Percentiles rank a stretch among this genome's conserved stretches.
These are phyloP conservation scores for Candida dendrica DNA, from an alignment of 805 yeast genomes.

Conservation along the genomic window DNA sequence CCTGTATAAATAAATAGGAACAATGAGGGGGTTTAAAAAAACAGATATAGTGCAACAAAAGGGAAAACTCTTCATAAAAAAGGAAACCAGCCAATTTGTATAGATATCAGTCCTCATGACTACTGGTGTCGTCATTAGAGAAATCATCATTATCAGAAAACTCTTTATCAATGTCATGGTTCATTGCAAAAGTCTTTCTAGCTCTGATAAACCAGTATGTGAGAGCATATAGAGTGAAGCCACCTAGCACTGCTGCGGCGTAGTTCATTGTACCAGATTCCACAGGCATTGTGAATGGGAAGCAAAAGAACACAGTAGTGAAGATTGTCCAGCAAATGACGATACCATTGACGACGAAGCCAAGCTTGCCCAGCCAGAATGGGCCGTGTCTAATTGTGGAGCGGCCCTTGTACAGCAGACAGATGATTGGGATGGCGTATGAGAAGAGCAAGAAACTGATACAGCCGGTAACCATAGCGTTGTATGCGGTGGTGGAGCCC, in stretches of 20 bases:
- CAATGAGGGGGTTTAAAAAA: too few species aligned
- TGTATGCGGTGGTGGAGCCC: slow-evolving; percentile 63
- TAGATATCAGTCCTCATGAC: neutral
- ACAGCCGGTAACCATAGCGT: slow-evolving; percentile 56
- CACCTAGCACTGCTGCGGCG: slow-evolving; percentile 48
- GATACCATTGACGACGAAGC: slow-evolving; percentile 42
- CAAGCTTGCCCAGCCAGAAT: slow-evolving; percentile 56
- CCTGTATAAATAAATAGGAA: too few species aligned
- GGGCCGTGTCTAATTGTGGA: slow-evolving; percentile 53
- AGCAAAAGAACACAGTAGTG: slow-evolving; percentile 52
- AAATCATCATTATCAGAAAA: slow-evolving; percentile 5
- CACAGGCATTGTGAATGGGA: slow-evolving; percentile 61
- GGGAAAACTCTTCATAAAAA: too few species aligned
- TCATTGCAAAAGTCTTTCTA: slow-evolving; percentile 22
- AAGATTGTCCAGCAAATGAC: slow-evolving; percentile 52
- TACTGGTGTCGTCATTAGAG: neutral
- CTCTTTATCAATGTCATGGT: slow-evolving; percentile 21
- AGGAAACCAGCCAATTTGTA: too few species aligned
- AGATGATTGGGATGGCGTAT: slow-evolving; percentile 48
- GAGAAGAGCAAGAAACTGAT: slow-evolving; percentile 51
- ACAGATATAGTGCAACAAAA: too few species aligned
- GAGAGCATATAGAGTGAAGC: slow-evolving; percentile 35
- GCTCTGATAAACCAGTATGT: slow-evolving; percentile 46
- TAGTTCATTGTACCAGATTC: slow-evolving; percentile 60
- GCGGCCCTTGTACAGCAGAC: slow-evolving; percentile 42